Percentiles rank a stretch among this genome's conserved stretches.
Evolutionary conservation across 768 basidiomycete species (phyloP).

Genomic region (Pleurotus eryngii): DNA sequence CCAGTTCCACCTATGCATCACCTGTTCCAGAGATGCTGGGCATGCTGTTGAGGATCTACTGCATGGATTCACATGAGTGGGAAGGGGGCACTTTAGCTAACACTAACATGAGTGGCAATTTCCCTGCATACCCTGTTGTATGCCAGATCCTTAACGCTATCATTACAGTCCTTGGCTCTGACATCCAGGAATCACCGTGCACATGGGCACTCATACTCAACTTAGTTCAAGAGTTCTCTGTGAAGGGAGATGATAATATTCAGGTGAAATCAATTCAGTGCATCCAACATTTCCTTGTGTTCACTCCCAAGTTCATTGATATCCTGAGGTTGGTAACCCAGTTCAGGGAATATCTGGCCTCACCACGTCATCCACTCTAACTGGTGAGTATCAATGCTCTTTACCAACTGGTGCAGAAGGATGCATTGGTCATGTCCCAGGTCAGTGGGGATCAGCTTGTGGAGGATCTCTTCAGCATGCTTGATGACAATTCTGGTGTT

Average conservation of each 20-base stretch:
- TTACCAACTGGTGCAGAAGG: slow-evolving; percentile 95
- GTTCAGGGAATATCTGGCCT: slow-evolving; percentile 78
- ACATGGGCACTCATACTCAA: slow-evolving; percentile 81
- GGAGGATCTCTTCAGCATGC: slow-evolving; percentile 90
- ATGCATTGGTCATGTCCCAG: slow-evolving; percentile 87
- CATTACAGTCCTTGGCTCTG: slow-evolving; percentile 91
- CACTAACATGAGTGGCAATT: slow-evolving; percentile 84
- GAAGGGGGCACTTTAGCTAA: slow-evolving; percentile 85
- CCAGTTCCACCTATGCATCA: slow-evolving; percentile 87
- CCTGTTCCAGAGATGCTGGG: slow-evolving; percentile 87
- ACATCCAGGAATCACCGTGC: slow-evolving; percentile 83
- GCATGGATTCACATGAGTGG: slow-evolving; percentile 85
- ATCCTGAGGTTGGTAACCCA: slow-evolving; percentile 75
- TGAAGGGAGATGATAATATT: slow-evolving; percentile 84
- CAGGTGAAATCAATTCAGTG: slow-evolving; percentile 94
- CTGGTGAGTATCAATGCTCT: slow-evolving; percentile 93
- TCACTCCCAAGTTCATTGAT: slow-evolving; percentile 80
- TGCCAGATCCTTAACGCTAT: slow-evolving; percentile 92
- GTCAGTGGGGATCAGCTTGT: slow-evolving; percentile 93
- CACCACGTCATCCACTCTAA: slow-evolving; percentile 80
- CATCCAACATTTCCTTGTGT: slow-evolving; percentile 96
- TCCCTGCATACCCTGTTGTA: slow-evolving; percentile 87
- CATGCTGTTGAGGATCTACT: slow-evolving; percentile 89
- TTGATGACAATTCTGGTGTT: slow-evolving; percentile 92
- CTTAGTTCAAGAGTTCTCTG: slow-evolving; percentile 80